phyloP scores from a whole-genome alignment of 164 flowering plant genomes.

The Malania oleifera region DNA sequence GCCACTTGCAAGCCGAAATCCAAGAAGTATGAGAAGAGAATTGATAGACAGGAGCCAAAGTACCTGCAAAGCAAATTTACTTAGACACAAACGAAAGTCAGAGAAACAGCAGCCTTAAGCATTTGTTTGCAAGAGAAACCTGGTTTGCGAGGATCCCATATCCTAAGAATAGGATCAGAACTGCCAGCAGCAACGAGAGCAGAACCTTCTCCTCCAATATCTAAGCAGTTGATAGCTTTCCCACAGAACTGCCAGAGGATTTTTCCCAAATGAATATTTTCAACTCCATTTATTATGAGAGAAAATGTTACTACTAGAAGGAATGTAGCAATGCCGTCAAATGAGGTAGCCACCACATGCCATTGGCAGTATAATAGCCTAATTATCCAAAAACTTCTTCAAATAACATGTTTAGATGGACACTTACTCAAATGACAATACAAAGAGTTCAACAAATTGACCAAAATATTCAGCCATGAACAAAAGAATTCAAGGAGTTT shows the following conservation, averaged over 20 bases:
- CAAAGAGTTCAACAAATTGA: no score
- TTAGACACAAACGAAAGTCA: neutral
- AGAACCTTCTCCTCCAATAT: slow-evolving; percentile 88
- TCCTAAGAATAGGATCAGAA: slow-evolving; percentile 77
- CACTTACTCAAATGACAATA: no score
- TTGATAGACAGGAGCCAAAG: slow-evolving; percentile 72
- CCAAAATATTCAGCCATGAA: no score
- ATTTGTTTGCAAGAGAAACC: slow-evolving; percentile 29
- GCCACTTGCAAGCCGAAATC: slow-evolving; percentile 98
- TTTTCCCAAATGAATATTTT: neutral
- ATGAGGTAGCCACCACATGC: neutral
- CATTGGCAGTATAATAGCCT: neutral
- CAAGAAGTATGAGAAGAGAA: slow-evolving; percentile 83
- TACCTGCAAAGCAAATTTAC: slow-evolving; percentile 38
- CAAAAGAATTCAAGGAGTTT: no score
- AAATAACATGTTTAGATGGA: neutral
- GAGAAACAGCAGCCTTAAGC: slow-evolving; percentile 1
- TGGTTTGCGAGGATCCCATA: slow-evolving; percentile 99
- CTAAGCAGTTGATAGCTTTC: slow-evolving; percentile 73
- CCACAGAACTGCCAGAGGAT: slow-evolving; percentile 52
- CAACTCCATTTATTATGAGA: neutral
- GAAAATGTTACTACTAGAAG: neutral
- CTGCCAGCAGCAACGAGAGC: slow-evolving; percentile 86
- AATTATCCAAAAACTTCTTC: neutral
- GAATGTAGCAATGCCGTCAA: neutral